Conservation (phyloP, 2,329 filamentous ascomycete genomes). For the Nectriaceae sp. region DNA sequence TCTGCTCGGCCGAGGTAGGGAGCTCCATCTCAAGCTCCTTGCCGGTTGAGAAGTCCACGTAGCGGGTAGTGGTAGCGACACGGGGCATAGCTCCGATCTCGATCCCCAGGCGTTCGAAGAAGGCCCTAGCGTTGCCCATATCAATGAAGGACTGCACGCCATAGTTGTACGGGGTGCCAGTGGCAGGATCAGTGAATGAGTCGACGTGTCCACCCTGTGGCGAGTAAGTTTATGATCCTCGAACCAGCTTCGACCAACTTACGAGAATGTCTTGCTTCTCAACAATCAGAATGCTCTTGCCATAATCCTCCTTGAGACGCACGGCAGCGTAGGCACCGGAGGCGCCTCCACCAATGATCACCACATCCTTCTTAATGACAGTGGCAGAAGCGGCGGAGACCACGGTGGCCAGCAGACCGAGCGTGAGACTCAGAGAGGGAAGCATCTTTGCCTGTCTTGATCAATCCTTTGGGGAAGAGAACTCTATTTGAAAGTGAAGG, state of each 20-base stretch:
- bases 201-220: conserved; percentile 48
- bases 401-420: background rate
- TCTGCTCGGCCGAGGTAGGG: conserved; percentile 22
- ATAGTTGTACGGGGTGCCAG: conserved; percentile 31
- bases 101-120: conserved; percentile 45
- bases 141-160: conserved; percentile 37
- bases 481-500: background rate
- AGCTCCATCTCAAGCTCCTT: background rate
- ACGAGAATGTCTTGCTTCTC: conserved; percentile 4
- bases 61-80: conserved; percentile 23
- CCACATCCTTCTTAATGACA: conserved; percentile 1
- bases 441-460: background rate
- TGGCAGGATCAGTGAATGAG: conserved; percentile 45
- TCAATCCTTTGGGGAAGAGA: background rate
- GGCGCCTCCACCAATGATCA: conserved; percentile 6
- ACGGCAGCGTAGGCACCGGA: conserved; percentile 6
- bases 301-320: conserved; percentile 2
- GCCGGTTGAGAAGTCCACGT: conserved; percentile 39
- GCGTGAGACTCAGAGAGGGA: background rate
- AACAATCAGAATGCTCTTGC: conserved; percentile 2
- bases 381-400: background rate
- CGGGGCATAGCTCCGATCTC: conserved; percentile 18
- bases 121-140: conserved; percentile 38
- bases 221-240: background rate
- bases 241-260: background rate